These are phyloP conservation scores for Cutaneotrichosporon dermatis DNA, from an alignment of 1,284 basidiomycete genomes.

Conservation along the genomic window DNA sequence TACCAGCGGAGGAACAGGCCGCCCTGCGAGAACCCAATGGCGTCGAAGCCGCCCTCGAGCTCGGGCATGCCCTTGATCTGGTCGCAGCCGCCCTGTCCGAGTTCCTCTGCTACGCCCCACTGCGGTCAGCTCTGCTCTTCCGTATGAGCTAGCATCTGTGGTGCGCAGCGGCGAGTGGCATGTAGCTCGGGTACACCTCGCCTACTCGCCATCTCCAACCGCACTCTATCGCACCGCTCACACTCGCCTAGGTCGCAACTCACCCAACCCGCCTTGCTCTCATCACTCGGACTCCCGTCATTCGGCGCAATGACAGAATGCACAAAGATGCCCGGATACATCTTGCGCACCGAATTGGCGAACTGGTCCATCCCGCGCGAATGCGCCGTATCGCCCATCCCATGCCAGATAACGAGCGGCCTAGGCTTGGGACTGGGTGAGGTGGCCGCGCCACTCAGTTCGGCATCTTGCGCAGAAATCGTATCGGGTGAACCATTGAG, in stretches of 20 bases:
- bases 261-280: conserved; percentile 75
- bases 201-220: no score
- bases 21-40: conserved; percentile 88
- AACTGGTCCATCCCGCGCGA: conserved; percentile 57
- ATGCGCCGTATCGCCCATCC: conserved; percentile 64
- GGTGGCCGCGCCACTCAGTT: no score
- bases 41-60: conserved; percentile 60
- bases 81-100: conserved; percentile 17
- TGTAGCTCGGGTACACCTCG: no score
- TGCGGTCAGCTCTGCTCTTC: conserved; percentile 7
- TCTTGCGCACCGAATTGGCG: conserved; percentile 60
- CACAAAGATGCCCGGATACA: conserved; percentile 80
- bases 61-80: conserved; percentile 7
- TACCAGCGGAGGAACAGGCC: conserved; percentile 91
- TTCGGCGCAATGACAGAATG: conserved; percentile 72
- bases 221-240: neutral
- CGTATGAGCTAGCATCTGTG: no score
- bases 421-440: conserved; percentile 35
- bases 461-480: no score
- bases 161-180: no score
- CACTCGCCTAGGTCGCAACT: conserved; percentile 41
- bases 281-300: conserved; percentile 58
- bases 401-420: conserved; percentile 92
- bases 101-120: conserved; percentile 41
- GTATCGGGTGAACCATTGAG: neutral